Evolutionary conservation across 2,329 filamentous ascomycete species (phyloP).

Genomic region (Trichoderma asperellum): DNA sequence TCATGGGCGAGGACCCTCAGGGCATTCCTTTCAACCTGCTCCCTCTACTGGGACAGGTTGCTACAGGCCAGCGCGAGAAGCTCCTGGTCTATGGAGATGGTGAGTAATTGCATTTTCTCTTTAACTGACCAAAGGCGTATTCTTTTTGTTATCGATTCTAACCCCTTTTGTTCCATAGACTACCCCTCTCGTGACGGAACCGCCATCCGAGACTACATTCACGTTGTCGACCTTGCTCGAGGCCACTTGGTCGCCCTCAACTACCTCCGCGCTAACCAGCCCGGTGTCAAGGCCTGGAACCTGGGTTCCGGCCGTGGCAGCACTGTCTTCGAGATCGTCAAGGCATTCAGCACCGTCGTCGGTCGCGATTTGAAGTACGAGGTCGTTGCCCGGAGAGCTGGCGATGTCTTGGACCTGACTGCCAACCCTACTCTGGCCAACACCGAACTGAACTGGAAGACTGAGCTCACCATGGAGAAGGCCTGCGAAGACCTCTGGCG

Average conservation of each 20-base stretch:
- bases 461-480: constrained; percentile 85
- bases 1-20: constrained; percentile 98
- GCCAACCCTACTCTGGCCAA: constrained; percentile 88
- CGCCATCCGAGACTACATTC: constrained; percentile 97
- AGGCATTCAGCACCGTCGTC: constrained; percentile 86
- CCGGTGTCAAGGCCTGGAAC: constrained; percentile 95
- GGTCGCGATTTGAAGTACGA: constrained; percentile 86
- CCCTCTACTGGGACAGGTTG: constrained; percentile 91
- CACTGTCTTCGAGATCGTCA: constrained; percentile 97
- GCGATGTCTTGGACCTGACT: constrained; percentile 93
- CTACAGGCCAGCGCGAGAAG: constrained; percentile 92
- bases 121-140: background rate
- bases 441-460: constrained; percentile 89
- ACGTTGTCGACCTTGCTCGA: constrained; percentile 85
- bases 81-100: constrained; percentile 92
- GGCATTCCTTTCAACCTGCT: constrained; percentile 95
- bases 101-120: constrained; percentile 49
- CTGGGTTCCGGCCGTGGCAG: constrained; percentile 91
- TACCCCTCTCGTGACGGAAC: constrained; percentile 90
- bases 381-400: constrained; percentile 77
- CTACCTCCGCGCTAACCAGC: constrained; percentile 80
- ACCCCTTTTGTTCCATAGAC: constrained; percentile 58
- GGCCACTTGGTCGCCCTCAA: constrained; percentile 89
- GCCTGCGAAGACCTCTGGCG: constrained; percentile 94
- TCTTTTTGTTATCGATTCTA: constrained; percentile 28